Percentiles rank a stretch among this genome's conserved stretches.
These are phyloP conservation scores for Spergularia marina DNA, from an alignment of 148 eudicot genomes.

Conservation along the genomic window DNA sequence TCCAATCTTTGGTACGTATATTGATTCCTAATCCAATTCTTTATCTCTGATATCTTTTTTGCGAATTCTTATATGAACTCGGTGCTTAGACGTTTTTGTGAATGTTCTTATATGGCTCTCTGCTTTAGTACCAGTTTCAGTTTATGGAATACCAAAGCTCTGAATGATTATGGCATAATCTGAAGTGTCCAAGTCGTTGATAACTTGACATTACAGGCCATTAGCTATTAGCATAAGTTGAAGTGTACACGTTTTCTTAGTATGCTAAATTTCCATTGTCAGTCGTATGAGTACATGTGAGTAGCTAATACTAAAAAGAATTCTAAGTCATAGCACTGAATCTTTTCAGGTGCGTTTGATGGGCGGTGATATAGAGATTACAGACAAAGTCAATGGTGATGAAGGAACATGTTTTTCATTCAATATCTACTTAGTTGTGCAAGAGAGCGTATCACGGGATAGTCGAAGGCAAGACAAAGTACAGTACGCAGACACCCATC, in stretches of 20 bases:
- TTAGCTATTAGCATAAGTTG: background rate
- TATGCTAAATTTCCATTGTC: too few species aligned
- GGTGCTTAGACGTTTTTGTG: background rate
- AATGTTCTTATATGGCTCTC: background rate
- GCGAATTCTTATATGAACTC: too few species aligned
- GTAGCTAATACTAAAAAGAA: too few species aligned
- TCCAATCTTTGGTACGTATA: conserved; percentile 72
- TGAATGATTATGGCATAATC: too few species aligned
- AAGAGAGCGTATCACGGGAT: background rate
- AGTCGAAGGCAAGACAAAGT: conserved; percentile 5
- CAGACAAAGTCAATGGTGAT: conserved; percentile 54
- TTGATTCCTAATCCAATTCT: background rate
- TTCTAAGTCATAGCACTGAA: too few species aligned
- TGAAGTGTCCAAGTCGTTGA: background rate
- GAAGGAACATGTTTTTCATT: conserved; percentile 75
- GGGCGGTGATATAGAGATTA: conserved; percentile 85
- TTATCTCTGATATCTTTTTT: too few species aligned
- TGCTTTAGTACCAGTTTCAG: background rate
- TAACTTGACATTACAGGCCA: background rate
- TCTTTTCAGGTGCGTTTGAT: conserved; percentile 70
- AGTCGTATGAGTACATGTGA: too few species aligned
- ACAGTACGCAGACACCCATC: conserved; percentile 14
- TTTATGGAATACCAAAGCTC: background rate
- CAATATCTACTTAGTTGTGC: conserved; percentile 41
- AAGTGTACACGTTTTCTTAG: background rate